Evolutionary conservation across 352 stramenopile genomes (phyloP).

Genomic region (Globisporangium lucens): DNA sequence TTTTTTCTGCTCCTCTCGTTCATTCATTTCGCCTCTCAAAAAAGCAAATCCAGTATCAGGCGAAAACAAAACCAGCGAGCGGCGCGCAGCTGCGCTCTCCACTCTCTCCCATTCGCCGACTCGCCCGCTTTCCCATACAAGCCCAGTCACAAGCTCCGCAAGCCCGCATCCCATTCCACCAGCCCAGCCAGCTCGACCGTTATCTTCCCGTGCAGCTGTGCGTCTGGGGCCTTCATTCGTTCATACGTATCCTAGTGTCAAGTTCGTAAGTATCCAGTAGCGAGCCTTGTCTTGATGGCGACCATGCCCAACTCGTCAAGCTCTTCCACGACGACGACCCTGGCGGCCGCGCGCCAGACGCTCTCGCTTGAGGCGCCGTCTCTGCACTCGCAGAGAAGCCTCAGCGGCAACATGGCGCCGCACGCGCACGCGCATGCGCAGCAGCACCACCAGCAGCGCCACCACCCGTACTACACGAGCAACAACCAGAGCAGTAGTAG

Average conservation of each 20-base stretch:
- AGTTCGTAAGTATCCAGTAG: background rate
- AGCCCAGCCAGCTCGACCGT: background rate
- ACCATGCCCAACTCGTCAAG: conserved; percentile 9
- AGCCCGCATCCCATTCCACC: background rate
- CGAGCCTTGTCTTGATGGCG: conserved; percentile 7
- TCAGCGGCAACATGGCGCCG: background rate
- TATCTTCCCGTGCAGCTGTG: background rate
- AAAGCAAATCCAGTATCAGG: conserved; percentile 7
- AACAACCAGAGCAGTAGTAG: background rate
- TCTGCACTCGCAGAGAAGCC: background rate
- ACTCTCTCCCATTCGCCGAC: conserved; percentile 11
- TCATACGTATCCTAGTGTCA: background rate
- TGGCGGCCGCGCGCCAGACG: conserved; percentile 14
- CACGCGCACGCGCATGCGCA: background rate
- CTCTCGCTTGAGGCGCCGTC: conserved; percentile 14
- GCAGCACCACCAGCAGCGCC: conserved; percentile 3
- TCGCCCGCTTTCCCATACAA: conserved; percentile 6
- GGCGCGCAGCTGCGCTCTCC: conserved; percentile 9
- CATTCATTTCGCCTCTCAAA: background rate
- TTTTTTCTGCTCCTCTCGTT: background rate
- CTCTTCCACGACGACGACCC: background rate
- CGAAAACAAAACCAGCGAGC: background rate
- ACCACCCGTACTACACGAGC: background rate
- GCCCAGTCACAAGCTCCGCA: background rate
- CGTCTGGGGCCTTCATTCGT: background rate